Evolutionary conservation across 1,139 yeast genomes (phyloP).

Genomic region (Blastobotrys raffinosifermentans): DNA sequence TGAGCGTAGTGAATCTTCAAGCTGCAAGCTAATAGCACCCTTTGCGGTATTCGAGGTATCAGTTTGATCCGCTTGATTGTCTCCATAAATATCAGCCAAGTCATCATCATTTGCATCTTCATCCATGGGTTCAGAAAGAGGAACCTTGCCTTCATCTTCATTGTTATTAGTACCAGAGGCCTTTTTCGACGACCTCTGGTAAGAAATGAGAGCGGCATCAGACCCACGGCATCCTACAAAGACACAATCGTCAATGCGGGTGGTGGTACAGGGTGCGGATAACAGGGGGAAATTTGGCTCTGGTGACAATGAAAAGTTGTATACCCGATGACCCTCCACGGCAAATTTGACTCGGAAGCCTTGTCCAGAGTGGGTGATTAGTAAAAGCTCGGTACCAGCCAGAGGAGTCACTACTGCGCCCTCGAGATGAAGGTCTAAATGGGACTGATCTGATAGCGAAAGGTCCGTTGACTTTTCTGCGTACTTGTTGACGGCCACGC

Average conservation of each 20-base stretch:
- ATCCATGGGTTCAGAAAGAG: conserved; percentile 10
- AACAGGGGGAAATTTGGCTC: conserved; percentile 9
- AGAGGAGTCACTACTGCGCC: conserved; percentile 46
- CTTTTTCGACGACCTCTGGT: conserved; percentile 28
- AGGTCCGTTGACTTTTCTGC: conserved; percentile 48
- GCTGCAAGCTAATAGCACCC: conserved; percentile 16
- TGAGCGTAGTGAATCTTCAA: conserved; percentile 53
- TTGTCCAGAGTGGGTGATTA: conserved; percentile 49
- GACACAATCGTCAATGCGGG: conserved; percentile 22
- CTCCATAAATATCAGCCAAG: conserved; percentile 35
- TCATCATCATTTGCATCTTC: conserved; percentile 31
- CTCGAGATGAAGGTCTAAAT: conserved; percentile 53
- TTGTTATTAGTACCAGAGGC: conserved; percentile 10
- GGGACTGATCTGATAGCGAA: conserved; percentile 46
- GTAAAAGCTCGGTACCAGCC: conserved; percentile 40
- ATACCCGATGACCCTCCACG: conserved; percentile 40
- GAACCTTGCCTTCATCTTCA: conserved; percentile 1
- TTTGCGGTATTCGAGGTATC: conserved; percentile 15
- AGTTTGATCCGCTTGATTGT: conserved; percentile 36
- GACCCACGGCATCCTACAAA: conserved; percentile 44
- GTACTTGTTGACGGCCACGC: conserved; percentile 59
- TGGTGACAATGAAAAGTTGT: conserved; percentile 26
- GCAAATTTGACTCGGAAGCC: conserved; percentile 49
- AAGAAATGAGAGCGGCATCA: conserved; percentile 38
- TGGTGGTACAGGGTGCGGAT: conserved; percentile 22